Percentiles rank a stretch among this genome's conserved stretches.
Conservation (phyloP, 441 rosid genomes). For the Gossypium trilobum region DNA sequence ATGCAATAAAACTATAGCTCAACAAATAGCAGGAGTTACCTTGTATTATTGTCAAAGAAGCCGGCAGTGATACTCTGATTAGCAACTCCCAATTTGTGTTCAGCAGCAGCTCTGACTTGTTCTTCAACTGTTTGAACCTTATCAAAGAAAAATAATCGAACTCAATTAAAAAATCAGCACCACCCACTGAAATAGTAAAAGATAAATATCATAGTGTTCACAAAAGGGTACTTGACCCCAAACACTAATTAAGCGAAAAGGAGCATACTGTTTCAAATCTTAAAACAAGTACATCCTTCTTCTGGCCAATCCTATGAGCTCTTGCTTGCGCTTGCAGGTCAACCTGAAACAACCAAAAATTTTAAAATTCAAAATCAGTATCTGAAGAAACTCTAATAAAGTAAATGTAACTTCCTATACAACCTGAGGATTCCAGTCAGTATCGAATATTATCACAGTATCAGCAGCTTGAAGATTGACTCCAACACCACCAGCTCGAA, state of each 20-base stretch:
- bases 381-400: constrained; percentile 11
- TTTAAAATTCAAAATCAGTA: neutral
- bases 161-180: neutral
- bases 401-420: constrained; percentile 15
- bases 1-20: neutral
- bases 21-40: constrained; percentile 31
- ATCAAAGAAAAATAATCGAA: constrained; percentile 14
- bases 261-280: constrained; percentile 77
- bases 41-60: constrained; percentile 86
- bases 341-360: constrained; percentile 39
- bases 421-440: constrained; percentile 98
- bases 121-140: constrained; percentile 93
- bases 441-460: constrained; percentile 87
- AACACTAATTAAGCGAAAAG: neutral
- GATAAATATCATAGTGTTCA: neutral
- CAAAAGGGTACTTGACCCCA: constrained; percentile 1
- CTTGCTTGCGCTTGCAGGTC: constrained; percentile 98
- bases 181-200: neutral
- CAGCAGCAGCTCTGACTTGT: constrained; percentile 92
- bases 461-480: constrained; percentile 97
- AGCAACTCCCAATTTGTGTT: constrained; percentile 94
- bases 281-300: constrained; percentile 90
- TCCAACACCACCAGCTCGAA: constrained; percentile 97
- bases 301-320: constrained; percentile 96
- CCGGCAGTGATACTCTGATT: constrained; percentile 97